Evolutionary conservation across 1,139 yeast genomes (phyloP).

Genomic region (Geotrichum aggregatum): DNA sequence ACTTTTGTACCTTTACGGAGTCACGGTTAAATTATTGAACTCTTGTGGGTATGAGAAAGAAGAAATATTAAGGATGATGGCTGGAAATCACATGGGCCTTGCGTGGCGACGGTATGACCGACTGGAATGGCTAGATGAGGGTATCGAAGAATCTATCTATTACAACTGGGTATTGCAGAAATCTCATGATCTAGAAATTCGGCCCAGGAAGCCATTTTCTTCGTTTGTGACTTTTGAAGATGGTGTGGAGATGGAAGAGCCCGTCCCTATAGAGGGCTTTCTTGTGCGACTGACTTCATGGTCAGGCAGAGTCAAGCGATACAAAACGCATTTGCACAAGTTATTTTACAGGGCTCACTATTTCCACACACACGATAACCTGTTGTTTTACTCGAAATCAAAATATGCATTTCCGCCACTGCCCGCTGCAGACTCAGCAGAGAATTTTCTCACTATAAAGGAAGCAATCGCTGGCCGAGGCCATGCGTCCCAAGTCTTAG

Average conservation of each 20-base stretch:
- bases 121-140: constrained; percentile 67
- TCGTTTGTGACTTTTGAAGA: constrained; percentile 32
- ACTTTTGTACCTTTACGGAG: constrained; percentile 29
- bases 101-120: constrained; percentile 69
- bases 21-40: constrained; percentile 33
- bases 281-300: constrained; percentile 55
- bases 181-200: constrained; percentile 53
- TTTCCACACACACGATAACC: constrained; percentile 57
- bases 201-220: constrained; percentile 51
- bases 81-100: constrained; percentile 45
- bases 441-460: neutral
- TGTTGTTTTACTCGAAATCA: constrained; percentile 57
- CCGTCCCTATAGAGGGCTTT: constrained; percentile 73
- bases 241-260: constrained; percentile 44
- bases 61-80: constrained; percentile 31
- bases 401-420: constrained; percentile 60
- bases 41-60: constrained; percentile 29
- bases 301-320: constrained; percentile 44
- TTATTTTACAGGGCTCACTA: constrained; percentile 56
- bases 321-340: constrained; percentile 38
- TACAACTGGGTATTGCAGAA: constrained; percentile 44
- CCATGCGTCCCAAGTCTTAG: no score
- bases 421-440: constrained; percentile 33
- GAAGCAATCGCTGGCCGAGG: constrained; percentile 30
- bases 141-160: constrained; percentile 47